Base-by-base conservation (phyloP, 768 basidiomycete species). In the Pleurotus salmoneostramineus region DNA sequence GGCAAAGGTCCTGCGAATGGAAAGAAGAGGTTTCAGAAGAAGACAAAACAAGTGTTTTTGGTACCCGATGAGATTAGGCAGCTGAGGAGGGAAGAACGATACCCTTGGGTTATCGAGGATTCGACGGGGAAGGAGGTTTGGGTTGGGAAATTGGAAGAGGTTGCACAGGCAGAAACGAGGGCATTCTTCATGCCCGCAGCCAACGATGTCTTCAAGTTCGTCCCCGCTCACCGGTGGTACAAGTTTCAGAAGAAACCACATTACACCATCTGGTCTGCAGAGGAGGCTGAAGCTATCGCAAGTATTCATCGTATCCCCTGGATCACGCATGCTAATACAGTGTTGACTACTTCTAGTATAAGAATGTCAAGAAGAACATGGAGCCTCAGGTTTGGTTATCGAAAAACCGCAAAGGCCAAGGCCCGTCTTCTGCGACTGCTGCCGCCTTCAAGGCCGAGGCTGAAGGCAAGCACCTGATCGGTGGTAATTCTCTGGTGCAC, bases 101-200 rank as follows among this genome's bases (percentile, higher is more conserved):
- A 90, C 70, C 93, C 93, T 2, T 95, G 93, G 93, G 88, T 95
- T 40, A 83, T 95, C 75, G 93, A 95, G 74, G 92, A 93, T 68
- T 82, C 79, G 37, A 77, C 78, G 15, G 79, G 83, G 51, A 74
- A 78, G 57, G 91, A 95, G 72, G 69, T 83, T 11, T 95, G 93
- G 93, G 77, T 84, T 40, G 93, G 88, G 5, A 82, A 87, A 69
- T 78, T 95, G 75, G 91, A 94, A 70, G 91, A 94, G 59, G 80
- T 83, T 14, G 73, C 76, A 8, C 91, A 83, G 72, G 78, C 83
- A 27, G 83, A 84, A 64, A 88, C 86, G 6, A 84, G 89, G 62
- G 91, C 85, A 5, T 85, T 93, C 72, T 89, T 95, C 71, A 90
- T 93, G 85, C 89, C 90, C 35, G 84, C 87, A 12, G 85, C 85